These are phyloP conservation scores for Eucalyptus grandis DNA, from an alignment of 345 rosid species.

Conservation along the genomic window DNA sequence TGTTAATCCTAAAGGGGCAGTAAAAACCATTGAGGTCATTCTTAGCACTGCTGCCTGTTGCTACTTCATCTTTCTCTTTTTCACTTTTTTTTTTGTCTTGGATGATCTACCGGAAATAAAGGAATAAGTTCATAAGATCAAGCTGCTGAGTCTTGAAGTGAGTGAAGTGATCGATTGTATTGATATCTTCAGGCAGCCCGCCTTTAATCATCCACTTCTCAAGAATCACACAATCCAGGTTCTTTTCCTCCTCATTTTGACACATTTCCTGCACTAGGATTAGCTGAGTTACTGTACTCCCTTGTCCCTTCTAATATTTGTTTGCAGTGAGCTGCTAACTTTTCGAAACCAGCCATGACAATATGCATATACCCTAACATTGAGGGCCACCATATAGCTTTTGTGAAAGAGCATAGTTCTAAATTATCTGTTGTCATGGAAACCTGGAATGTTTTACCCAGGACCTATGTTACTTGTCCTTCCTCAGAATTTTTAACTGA, in stretches of 20 bases:
- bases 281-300: neutral
- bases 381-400: neutral
- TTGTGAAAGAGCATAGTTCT: no score
- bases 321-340: no score
- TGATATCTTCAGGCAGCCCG: conserved; percentile 5
- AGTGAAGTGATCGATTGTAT: conserved; percentile 6
- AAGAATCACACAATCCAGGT: neutral
- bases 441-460: neutral
- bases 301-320: no score
- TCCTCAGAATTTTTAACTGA: rapidly evolving
- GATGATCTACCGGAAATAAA: neutral
- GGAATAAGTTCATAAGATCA: neutral
- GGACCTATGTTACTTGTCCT: neutral
- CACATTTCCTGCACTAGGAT: neutral
- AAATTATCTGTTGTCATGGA: neutral
- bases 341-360: no score
- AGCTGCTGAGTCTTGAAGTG: neutral
- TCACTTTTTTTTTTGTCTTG: neutral
- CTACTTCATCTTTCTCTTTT: neutral
- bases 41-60: neutral
- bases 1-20: neutral
- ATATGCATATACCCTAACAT: no score
- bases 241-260: neutral
- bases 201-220: conserved; percentile 11
- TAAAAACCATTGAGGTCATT: neutral